These are phyloP conservation scores for Didymellaceae sp. DNA, from an alignment of 2,329 filamentous ascomycete species.

Conservation along the genomic window DNA sequence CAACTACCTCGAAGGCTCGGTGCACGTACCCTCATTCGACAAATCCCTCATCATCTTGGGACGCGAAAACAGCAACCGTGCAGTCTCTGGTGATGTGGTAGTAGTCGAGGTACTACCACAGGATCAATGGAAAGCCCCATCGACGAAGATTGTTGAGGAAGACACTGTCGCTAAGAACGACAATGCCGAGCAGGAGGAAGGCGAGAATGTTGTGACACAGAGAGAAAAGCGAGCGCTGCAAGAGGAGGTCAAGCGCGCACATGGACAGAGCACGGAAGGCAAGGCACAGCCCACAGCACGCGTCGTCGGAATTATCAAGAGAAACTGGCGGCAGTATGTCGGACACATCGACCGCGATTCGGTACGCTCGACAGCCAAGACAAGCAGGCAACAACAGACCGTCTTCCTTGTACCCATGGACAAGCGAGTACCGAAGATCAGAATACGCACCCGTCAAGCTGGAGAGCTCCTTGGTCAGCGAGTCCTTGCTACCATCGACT, in stretches of 20 bases:
- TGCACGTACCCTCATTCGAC: slow-evolving; percentile 88
- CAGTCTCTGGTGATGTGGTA: slow-evolving; percentile 89
- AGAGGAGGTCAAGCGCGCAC: slow-evolving; percentile 86
- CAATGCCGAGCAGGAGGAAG: slow-evolving; percentile 83
- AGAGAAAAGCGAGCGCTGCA: slow-evolving; percentile 85
- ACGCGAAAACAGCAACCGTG: slow-evolving; percentile 93
- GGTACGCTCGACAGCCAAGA: slow-evolving; percentile 72
- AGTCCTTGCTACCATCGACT: slow-evolving; percentile 89
- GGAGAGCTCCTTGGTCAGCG: slow-evolving; percentile 88
- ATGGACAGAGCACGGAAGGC: slow-evolving; percentile 76
- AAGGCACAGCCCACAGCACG: slow-evolving; percentile 87
- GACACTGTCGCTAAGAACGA: slow-evolving; percentile 91
- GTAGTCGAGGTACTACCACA: slow-evolving; percentile 92
- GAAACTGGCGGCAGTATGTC: slow-evolving; percentile 98
- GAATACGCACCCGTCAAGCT: slow-evolving; percentile 88
- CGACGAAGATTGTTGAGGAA: slow-evolving; percentile 94
- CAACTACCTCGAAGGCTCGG: slow-evolving; percentile 94
- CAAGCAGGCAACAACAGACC: slow-evolving; percentile 84
- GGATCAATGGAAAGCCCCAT: slow-evolving; percentile 96
- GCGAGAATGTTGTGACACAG: slow-evolving; percentile 78
- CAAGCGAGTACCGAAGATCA: slow-evolving; percentile 95
- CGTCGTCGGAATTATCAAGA: slow-evolving; percentile 89
- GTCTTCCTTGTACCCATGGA: slow-evolving; percentile 98
- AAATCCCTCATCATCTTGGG: slow-evolving; percentile 87
- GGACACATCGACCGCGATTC: slow-evolving; percentile 92